Base-by-base conservation (phyloP, 371 early-diverging fungal species). In the Vairimorpha necatrix region DNA sequence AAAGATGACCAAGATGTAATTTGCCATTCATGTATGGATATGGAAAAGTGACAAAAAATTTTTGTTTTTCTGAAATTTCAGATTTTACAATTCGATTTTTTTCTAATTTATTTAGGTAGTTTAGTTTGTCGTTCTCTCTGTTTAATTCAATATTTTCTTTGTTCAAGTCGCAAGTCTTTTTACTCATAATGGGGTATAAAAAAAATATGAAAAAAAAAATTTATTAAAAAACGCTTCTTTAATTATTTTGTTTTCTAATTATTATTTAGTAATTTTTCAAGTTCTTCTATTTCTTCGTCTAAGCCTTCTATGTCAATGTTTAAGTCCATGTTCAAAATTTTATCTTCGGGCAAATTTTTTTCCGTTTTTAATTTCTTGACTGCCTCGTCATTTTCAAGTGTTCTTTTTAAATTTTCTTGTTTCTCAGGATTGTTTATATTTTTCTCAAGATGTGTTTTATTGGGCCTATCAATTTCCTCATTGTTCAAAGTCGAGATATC, bases 1-100 rank as follows among this genome's bases (percentile, higher is more conserved):
- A 99, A 54, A 94, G 89, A 86, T 99, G 99, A 28, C 99, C 99
- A 77, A 98, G 86, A 84, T 99, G 99, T 48, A 99, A 87, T 79
- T 91, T 89, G 56, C 98, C 97, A 84, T 96, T 97, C 98, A 98
- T 93, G 87, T 99, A 99, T 54, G 99, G 98, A 84, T 90, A 97
- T 20, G 99, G 94, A 85, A 98, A 94, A 53, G 95, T 94, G 1
- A 90, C 91, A 89, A 98, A 90, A 87, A 87, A 95, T 85, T 97
- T 98, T 65, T 33, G 24, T 32, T 26, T 32, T 14, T 67, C 26
- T 16, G 60, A 26, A 0, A 72, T 42, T 46, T 78, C 78, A 9
- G 36, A 1, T 14, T 22, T n/a, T 11, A 36, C 53, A 20, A 36
- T 26, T 36, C 65, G 36, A 22, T 61, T 34, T 61, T 33, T 46